Base-by-base conservation (phyloP, 1,284 basidiomycete genomes). In the Tausonia pullulans region DNA sequence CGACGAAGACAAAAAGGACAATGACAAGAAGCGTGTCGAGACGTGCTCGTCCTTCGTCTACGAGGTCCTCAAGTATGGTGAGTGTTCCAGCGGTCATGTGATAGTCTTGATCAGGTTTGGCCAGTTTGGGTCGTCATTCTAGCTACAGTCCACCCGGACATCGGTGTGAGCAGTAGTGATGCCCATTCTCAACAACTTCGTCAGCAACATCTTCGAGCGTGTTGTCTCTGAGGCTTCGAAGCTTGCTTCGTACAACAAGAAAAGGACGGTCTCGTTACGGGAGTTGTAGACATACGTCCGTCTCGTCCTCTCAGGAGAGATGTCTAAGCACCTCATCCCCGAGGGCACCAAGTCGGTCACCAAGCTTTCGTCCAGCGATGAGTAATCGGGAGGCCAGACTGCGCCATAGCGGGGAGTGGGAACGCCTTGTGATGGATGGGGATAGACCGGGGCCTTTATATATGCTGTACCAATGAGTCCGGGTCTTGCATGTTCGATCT, bases 11-110 rank as follows among this genome's bases (percentile, higher is more conserved):
- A 85, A 88, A 74, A 91, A 93, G 86, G 91, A 91, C 85, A 87
- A 87, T 81, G 82, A 87, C 78, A 87, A 87, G 81, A 93, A 91
- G 87, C 77, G 90, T 88, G 83, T 74, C 71, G 90, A 93, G 80
- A 91, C 90, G 14, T 93, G 92, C 81, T 88, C 87, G 62, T 91
- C 90, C 4, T 94, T 93, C 81, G 92, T 94, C 77, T 93, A 93
- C 84, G 93, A 92, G 73, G 77, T 78, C 70, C 73, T 77, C 68
- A 77, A 77, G 75, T 75, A 76, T 27, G 73, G 60, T 53, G 41
- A n/a, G 3, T 14, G 39, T 78, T 87, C 87, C 87, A 67, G 66
- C 82, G 75, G 45, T 43, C 56, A 45, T 9, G 8, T 14, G 61
- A 52, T 57, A 41, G 55, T 68, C 54, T 64, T 64, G 63, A 39